Evolutionary conservation across 345 rosid genomes (phyloP).

Genomic region (Eutrema japonicum): DNA sequence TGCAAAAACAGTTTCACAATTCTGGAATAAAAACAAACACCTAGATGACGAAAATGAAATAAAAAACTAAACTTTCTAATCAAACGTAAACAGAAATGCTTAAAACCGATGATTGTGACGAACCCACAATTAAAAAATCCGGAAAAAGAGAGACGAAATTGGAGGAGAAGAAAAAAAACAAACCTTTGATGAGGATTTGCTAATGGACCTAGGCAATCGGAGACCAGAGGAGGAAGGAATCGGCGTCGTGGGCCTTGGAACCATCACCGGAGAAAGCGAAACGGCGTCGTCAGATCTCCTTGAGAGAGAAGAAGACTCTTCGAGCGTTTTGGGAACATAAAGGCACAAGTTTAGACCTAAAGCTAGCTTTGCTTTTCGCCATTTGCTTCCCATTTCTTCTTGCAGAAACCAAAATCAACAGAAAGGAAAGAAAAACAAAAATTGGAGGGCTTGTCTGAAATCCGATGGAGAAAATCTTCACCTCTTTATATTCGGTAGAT

Average conservation of each 20-base stretch:
- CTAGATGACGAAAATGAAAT: neutral
- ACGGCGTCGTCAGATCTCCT: conserved; percentile 54
- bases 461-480: neutral
- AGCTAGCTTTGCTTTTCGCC: conserved; percentile 81
- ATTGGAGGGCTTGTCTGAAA: neutral
- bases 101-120: neutral
- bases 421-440: neutral
- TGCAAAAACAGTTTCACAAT: neutral
- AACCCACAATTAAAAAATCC: neutral
- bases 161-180: neutral
- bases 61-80: conserved; percentile 25
- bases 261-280: conserved; percentile 45
- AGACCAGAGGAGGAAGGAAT: conserved; percentile 73
- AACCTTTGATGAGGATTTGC: conserved; percentile 71
- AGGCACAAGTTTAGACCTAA: conserved; percentile 77
- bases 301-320: conserved; percentile 47
- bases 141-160: neutral
- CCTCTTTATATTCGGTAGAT: conserved; percentile 17
- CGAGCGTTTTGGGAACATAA: conserved; percentile 61
- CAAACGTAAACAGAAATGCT: neutral
- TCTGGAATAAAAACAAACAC: conserved; percentile 18
- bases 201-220: conserved; percentile 57
- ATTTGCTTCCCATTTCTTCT: conserved; percentile 64
- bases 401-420: conserved; percentile 3
- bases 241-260: conserved; percentile 52